These are phyloP conservation scores for Pittosporum tobira DNA, from an alignment of 129 eudicot species.

Conservation along the genomic window DNA sequence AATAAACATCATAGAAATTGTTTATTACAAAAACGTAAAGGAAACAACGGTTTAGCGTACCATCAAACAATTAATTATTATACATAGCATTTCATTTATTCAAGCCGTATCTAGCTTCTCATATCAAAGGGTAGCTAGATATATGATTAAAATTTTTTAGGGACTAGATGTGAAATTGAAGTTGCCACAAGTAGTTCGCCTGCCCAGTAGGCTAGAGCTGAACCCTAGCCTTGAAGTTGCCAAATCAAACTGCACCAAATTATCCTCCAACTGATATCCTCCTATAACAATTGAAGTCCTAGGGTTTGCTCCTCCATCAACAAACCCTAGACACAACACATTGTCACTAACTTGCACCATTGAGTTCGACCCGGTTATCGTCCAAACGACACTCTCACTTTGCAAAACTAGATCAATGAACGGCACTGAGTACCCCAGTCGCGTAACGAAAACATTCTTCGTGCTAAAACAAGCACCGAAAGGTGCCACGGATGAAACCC, in stretches of 20 bases:
- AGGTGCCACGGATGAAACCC: conserved; percentile 14
- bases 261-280: conserved; percentile 9
- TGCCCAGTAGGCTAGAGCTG: too few relatives aligned
- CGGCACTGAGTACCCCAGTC: conserved; percentile 15
- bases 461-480: conserved; percentile 19
- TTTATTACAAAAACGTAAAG: too few relatives aligned
- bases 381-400: conserved; percentile 19
- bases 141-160: too few relatives aligned
- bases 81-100: too few relatives aligned
- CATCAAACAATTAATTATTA: too few relatives aligned
- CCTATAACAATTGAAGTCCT: conserved; percentile 9
- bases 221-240: conserved; percentile 9
- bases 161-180: too few relatives aligned
- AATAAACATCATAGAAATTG: too few relatives aligned
- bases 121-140: too few relatives aligned
- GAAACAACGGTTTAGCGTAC: too few relatives aligned
- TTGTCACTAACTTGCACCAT: conserved; percentile 12
- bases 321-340: conserved; percentile 16
- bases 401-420: conserved; percentile 16
- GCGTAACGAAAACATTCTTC: background rate
- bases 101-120: too few relatives aligned
- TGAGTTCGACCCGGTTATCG: conserved; percentile 10
- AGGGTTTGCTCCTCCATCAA: conserved; percentile 15
- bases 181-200: too few relatives aligned
- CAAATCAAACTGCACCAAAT: background rate